Percentiles rank a stretch among this genome's conserved stretches.
These are phyloP conservation scores for Pythium angustatum DNA, from an alignment of 352 stramenopile genomes.

Conservation along the genomic window DNA sequence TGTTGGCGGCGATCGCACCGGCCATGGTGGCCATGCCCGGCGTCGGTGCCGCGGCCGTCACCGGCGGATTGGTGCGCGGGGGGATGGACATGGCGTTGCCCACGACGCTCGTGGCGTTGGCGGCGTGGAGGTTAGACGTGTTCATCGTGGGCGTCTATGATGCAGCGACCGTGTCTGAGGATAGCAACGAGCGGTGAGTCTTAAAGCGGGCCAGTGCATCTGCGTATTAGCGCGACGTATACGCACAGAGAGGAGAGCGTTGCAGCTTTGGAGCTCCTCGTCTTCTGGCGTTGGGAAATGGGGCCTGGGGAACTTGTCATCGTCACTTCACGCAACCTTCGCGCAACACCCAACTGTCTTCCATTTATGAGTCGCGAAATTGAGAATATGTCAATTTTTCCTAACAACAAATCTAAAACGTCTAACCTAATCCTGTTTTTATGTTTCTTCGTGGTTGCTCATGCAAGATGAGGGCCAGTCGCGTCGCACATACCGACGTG, in stretches of 20 bases:
- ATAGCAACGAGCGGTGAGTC: no score
- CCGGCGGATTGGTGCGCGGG: constrained; percentile 34
- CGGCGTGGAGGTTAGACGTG: constrained; percentile 74
- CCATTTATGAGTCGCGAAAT: no score
- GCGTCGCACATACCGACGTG: constrained; percentile 21
- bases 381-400: constrained; percentile 9
- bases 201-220: no score
- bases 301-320: constrained; percentile 6
- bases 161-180: no score
- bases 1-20: constrained; percentile 25
- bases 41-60: constrained; percentile 17
- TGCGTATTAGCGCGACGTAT: neutral
- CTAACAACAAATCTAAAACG: neutral
- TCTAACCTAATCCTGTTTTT: neutral
- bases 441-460: neutral
- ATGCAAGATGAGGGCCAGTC: neutral
- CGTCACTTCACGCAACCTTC: constrained; percentile 25
- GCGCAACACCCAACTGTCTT: no score
- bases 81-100: constrained; percentile 79
- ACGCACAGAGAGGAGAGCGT: no score
- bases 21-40: constrained; percentile 16
- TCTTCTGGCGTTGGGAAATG: constrained; percentile 1
- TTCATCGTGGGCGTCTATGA: constrained; percentile 29
- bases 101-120: constrained; percentile 79
- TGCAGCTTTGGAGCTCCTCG: constrained; percentile 6